phyloP scores from a whole-genome alignment of 768 basidiomycete species.

The Coprinopsis sp. region DNA sequence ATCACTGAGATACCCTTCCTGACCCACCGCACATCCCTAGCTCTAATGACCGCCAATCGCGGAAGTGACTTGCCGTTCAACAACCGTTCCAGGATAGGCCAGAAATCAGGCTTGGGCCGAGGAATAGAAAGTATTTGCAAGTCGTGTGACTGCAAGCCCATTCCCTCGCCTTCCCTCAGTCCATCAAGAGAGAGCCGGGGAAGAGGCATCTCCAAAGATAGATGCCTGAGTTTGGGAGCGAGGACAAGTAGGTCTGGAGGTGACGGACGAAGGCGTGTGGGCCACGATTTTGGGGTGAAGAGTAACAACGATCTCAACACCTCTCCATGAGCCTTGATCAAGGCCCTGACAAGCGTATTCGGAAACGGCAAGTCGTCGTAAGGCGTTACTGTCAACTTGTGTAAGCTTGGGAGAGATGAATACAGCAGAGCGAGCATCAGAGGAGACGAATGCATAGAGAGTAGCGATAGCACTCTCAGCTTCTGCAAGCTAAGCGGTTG shows the following conservation, averaged over 20 bases:
- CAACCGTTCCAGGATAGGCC: constrained; percentile 48
- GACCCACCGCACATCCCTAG: constrained; percentile 71
- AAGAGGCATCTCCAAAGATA: constrained; percentile 68
- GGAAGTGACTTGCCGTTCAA: constrained; percentile 59
- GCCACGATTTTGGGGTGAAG: constrained; percentile 68
- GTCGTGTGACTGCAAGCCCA: too few relatives aligned
- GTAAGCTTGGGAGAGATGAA: constrained; percentile 58
- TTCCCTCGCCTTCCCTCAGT: too few relatives aligned
- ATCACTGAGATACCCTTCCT: constrained; percentile 57
- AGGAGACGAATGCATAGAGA: constrained; percentile 65
- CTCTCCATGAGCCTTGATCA: constrained; percentile 58
- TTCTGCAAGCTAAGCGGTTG: constrained; percentile 48
- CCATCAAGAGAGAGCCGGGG: constrained; percentile 40
- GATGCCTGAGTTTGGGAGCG: constrained; percentile 56
- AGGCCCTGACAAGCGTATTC: constrained; percentile 48
- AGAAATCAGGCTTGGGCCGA: constrained; percentile 60
- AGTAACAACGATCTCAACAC: constrained; percentile 58
- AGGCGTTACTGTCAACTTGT: constrained; percentile 65
- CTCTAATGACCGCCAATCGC: constrained; percentile 49
- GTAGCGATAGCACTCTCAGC: constrained; percentile 54
- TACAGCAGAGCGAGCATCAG: constrained; percentile 55
- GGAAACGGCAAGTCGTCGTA: constrained; percentile 66
- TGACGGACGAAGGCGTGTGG: constrained; percentile 52
- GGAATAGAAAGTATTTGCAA: constrained; percentile 72
- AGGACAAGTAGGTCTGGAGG: constrained; percentile 42